These are phyloP conservation scores for Cystofilobasidium capitatum DNA, from an alignment of 768 basidiomycete species.

Conservation along the genomic window DNA sequence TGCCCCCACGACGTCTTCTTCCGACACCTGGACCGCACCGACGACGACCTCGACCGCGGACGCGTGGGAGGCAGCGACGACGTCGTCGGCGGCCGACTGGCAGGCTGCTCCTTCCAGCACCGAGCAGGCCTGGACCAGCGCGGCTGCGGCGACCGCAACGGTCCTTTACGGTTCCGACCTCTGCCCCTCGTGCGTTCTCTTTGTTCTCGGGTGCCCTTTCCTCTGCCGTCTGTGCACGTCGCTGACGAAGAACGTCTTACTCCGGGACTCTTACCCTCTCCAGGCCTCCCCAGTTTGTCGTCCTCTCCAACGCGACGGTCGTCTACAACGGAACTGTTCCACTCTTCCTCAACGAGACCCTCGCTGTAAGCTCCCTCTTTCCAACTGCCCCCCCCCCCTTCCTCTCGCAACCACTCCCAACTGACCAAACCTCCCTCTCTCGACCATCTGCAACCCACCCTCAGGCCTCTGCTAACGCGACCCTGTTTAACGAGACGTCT, in stretches of 20 bases:
- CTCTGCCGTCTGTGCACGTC: background rate
- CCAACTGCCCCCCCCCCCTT: too few relatives aligned
- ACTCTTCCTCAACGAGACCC: background rate
- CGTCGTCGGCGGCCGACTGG: background rate
- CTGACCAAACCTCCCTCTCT: too few relatives aligned
- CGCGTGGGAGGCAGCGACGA: too few relatives aligned
- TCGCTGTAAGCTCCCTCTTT: background rate
- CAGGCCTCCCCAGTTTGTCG: background rate
- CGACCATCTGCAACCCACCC: too few relatives aligned
- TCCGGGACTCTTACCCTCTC: too few relatives aligned
- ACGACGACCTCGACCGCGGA: background rate
- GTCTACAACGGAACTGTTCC: slow-evolving; percentile 3
- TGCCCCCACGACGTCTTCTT: slow-evolving; percentile 8
- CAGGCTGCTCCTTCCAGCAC: background rate
- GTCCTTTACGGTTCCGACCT: too few relatives aligned
- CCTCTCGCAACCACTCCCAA: too few relatives aligned
- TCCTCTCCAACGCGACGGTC: slow-evolving; percentile 1
- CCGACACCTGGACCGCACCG: too few relatives aligned
- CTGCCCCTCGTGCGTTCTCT: too few relatives aligned
- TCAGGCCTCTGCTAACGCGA: background rate
- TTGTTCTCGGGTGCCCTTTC: too few relatives aligned
- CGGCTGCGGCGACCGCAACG: too few relatives aligned
- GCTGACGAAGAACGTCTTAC: too few relatives aligned
- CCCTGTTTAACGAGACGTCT: background rate
- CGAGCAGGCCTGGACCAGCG: background rate